Percentiles rank a stretch among this genome's conserved stretches.
Conservation (phyloP, 345 rosid genomes). For the Diplotaxis tenuifolia region DNA sequence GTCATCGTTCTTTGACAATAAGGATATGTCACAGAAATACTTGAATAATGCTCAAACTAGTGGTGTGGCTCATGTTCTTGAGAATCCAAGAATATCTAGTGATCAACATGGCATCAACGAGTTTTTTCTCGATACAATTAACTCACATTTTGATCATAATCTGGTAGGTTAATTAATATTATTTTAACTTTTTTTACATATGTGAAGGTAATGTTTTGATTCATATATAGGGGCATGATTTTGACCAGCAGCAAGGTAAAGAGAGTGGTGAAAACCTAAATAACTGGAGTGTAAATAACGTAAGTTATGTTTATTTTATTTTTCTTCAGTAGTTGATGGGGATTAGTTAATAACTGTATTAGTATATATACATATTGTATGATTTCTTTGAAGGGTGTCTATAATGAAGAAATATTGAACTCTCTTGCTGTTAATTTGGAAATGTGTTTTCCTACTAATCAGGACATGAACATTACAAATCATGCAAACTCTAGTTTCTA, state of each 20-base stretch:
- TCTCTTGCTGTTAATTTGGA: not conserved
- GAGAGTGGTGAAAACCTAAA: not conserved
- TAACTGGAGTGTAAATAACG: not conserved
- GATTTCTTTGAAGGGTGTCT: not conserved
- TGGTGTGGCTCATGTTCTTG: not conserved
- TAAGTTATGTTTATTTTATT: conserved; percentile 16
- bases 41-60: not conserved
- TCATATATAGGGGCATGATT: not conserved
- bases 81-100: not conserved
- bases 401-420: not conserved
- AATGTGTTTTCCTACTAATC: conserved; percentile 2
- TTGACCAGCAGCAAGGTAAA: not conserved
- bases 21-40: not conserved
- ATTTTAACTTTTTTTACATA: not conserved
- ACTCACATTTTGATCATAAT: conserved; percentile 4
- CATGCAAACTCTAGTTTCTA: not conserved
- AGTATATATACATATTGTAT: not conserved
- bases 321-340: not conserved
- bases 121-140: not conserved
- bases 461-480: not conserved
- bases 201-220: conserved; percentile 1
- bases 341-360: not conserved
- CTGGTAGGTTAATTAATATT: conserved; percentile 3
- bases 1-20: not conserved
- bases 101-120: conserved; percentile 3